Evolutionary conservation across 2,329 filamentous ascomycete species (phyloP), one percentile per base, ranked within the genome.

Genomic region (Colletotrichum liaoningense): DNA sequence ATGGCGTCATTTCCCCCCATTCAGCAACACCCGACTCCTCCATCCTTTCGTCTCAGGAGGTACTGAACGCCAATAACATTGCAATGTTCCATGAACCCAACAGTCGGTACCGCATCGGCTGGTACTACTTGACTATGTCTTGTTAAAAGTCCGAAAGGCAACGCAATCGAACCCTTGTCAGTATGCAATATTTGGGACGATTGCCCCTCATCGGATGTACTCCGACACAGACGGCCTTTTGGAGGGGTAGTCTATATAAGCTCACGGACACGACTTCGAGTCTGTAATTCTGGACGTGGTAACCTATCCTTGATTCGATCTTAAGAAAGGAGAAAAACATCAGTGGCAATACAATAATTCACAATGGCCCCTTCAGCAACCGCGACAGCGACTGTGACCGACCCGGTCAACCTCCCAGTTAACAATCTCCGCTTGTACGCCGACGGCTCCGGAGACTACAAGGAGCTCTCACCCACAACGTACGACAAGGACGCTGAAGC

Each of bases 141-240:
- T 55, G 19, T 16, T 9, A 33, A 70, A 28, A 33, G 59, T 54
- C 42, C 11, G 46, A 19, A 26, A 49, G 33, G 30, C 67, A 62
- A 74, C 49, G 88, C 83, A 86, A 89, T 78, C 83, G 93, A 28
- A 88, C 84, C 58, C 82, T 89, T 62, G 87, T 87, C 56, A 91
- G 88, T 64, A 74, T 74, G 73, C 70, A 64, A 75, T 74, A 49
- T 62, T 26, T 19, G 42, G 35, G n/a, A 24, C 16, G n/a, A 67
- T 33, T 58, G 56, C 70, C 65, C 54, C 59, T 58, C 72, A 57
- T 72, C 59, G 68, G 69, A 46, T 73, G 38, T 33, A 26, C 24
- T 68, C 67, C 69, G 63, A 66, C 42, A n/a, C 28, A 8, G 24
- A 54, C 42, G 22, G 2, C 35, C 19, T 57, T n/a, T 57, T 22